These are phyloP conservation scores for Verticillium alfalfae DNA, from an alignment of 2,329 filamentous ascomycete genomes.

Conservation along the genomic window DNA sequence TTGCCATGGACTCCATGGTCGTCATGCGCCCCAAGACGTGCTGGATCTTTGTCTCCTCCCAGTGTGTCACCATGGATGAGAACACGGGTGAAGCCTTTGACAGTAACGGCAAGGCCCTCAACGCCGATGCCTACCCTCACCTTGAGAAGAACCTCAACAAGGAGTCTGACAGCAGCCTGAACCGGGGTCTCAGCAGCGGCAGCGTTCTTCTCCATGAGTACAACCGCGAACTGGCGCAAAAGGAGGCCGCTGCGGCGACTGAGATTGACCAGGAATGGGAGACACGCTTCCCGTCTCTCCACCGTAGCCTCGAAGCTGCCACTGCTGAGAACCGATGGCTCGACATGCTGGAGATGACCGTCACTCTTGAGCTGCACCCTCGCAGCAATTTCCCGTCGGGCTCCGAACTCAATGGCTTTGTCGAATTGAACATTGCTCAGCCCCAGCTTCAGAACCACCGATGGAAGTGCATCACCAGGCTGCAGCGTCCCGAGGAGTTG, in stretches of 20 bases:
- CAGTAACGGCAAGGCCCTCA: conserved; percentile 35
- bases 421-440: conserved; percentile 53
- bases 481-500: conserved; percentile 52
- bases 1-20: conserved; percentile 47
- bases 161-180: conserved; percentile 35
- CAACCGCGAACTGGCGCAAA: conserved; percentile 47
- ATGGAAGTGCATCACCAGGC: conserved; percentile 56
- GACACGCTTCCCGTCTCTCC: conserved; percentile 50
- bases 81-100: conserved; percentile 29
- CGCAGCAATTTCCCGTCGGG: conserved; percentile 51
- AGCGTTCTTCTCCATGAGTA: conserved; percentile 51
- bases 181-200: conserved; percentile 40
- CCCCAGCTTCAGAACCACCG: conserved; percentile 47
- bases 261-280: conserved; percentile 52
- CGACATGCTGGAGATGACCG: conserved; percentile 57
- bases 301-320: conserved; percentile 43
- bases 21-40: conserved; percentile 51
- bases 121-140: conserved; percentile 47
- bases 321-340: conserved; percentile 46
- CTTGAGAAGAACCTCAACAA: conserved; percentile 49
- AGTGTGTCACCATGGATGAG: conserved; percentile 44
- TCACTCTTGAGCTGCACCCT: conserved; percentile 53
- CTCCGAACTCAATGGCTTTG: conserved; percentile 54
- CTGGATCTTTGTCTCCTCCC: conserved; percentile 54
- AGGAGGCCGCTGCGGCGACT: conserved; percentile 49